Evolutionary conservation across 2,329 filamentous ascomycete species (phyloP).

Genomic region (Remersonia thermophila): DNA sequence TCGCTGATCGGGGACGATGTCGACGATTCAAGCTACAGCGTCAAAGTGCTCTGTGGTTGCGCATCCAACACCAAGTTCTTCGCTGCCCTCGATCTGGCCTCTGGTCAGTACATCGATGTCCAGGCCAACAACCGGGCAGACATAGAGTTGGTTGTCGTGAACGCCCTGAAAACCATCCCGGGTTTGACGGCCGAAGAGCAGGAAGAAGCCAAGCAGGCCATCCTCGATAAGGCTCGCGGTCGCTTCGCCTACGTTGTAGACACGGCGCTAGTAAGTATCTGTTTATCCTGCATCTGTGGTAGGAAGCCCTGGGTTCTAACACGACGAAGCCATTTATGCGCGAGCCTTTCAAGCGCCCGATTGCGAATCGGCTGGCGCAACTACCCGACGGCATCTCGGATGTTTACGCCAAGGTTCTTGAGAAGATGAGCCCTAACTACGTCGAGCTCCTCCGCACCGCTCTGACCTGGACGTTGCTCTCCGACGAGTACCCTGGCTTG

Average conservation of each 20-base stretch:
- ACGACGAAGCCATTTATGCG: conserved; percentile 15
- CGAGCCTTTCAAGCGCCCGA: conserved; percentile 13
- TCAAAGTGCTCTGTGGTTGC: conserved; percentile 10
- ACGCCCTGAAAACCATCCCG: conserved; percentile 8
- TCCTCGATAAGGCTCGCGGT: conserved; percentile 10
- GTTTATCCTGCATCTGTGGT: too few relatives aligned
- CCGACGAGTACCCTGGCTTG: neutral
- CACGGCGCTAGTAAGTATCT: conserved; percentile 12
- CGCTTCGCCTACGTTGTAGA: conserved; percentile 12
- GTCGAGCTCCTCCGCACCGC: conserved; percentile 13
- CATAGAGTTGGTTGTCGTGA: conserved; percentile 6
- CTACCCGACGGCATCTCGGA: conserved; percentile 13
- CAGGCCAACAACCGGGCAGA: conserved; percentile 4
- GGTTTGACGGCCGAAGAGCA: conserved; percentile 11
- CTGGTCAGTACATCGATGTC: conserved; percentile 7
- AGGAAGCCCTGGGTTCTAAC: too few relatives aligned
- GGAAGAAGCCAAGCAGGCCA: conserved; percentile 9
- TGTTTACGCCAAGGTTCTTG: conserved; percentile 9
- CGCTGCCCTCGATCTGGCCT: conserved; percentile 2
- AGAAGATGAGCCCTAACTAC: conserved; percentile 15
- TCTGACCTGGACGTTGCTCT: conserved; percentile 12
- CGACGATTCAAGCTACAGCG: neutral
- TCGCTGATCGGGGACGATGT: too few relatives aligned
- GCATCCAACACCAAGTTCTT: conserved; percentile 6
- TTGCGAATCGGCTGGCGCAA: conserved; percentile 10